A percentile compares a stretch with the other conserved stretches of the same genome.
Evolutionary conservation across 108 stramenopile species (phyloP).

Genomic region (Phaeodactylum tricornutum): DNA sequence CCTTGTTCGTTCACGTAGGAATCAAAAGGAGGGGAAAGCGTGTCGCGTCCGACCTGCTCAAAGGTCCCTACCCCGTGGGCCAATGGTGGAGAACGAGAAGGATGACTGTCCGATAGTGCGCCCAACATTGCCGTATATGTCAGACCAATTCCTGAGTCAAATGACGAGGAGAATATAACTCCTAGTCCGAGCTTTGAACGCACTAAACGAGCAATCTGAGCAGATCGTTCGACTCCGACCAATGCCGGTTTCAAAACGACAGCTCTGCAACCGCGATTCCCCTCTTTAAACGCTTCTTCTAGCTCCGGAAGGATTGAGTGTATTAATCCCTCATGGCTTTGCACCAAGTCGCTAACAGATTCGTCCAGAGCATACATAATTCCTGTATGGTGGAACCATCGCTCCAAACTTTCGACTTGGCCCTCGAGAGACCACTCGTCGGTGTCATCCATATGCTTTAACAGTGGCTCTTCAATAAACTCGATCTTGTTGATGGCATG

Average conservation of each 20-base stretch:
- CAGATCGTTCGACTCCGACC: conserved; percentile 67
- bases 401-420: conserved; percentile 48
- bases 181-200: conserved; percentile 50
- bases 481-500: conserved; percentile 25
- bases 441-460: conserved; percentile 16
- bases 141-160: conserved; percentile 76
- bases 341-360: conserved; percentile 56
- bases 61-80: conserved; percentile 80
- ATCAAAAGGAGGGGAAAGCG: conserved; percentile 61
- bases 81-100: conserved; percentile 12
- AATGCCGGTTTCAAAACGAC: conserved; percentile 78
- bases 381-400: conserved; percentile 23
- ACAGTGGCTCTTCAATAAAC: conserved; percentile 75
- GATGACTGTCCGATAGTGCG: conserved; percentile 31
- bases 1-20: conserved; percentile 72
- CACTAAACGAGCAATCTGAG: conserved; percentile 51
- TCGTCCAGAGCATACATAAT: conserved; percentile 74
- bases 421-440: conserved; percentile 28
- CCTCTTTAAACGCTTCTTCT: conserved; percentile 16
- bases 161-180: conserved; percentile 63
- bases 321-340: conserved; percentile 29
- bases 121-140: conserved; percentile 58
- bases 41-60: conserved; percentile 50
- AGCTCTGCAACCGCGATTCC: conserved; percentile 45
- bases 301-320: conserved; percentile 28